These are phyloP conservation scores for Diplocarpon rosae DNA, from an alignment of 2,329 filamentous ascomycete species.

Conservation along the genomic window DNA sequence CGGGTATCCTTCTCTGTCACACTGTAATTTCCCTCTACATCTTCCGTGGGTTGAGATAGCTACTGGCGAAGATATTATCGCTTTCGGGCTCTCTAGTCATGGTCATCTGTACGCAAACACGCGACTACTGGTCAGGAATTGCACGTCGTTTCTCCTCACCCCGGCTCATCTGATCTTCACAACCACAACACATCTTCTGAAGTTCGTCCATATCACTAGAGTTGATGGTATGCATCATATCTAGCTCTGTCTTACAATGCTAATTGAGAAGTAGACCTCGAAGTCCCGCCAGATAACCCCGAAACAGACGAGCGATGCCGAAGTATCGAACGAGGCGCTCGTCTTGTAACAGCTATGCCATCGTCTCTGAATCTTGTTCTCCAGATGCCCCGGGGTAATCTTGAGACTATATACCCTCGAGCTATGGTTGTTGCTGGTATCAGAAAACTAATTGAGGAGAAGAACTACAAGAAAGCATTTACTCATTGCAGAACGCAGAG, in stretches of 20 bases:
- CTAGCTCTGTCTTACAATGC: too few relatives aligned
- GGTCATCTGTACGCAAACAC: constrained; percentile 73
- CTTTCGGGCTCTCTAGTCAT: constrained; percentile 55
- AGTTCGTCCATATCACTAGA: constrained; percentile 74
- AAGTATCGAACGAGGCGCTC: constrained; percentile 80
- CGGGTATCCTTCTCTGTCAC: constrained; percentile 17
- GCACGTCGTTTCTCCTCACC: constrained; percentile 81
- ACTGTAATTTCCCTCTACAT: constrained; percentile 23
- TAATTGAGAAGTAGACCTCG: constrained; percentile 45
- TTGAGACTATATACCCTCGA: constrained; percentile 89
- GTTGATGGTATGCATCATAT: constrained; percentile 43
- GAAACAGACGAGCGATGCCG: constrained; percentile 87
- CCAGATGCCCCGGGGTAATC: constrained; percentile 91
- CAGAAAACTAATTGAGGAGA: constrained; percentile 64
- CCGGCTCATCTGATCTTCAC: constrained; percentile 80
- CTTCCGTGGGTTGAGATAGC: constrained; percentile 27
- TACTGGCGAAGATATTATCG: constrained; percentile 18
- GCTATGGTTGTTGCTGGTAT: constrained; percentile 90
- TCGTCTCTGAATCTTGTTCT: constrained; percentile 76
- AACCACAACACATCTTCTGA: constrained; percentile 83
- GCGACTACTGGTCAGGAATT: constrained; percentile 66
- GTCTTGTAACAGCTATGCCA: constrained; percentile 80
- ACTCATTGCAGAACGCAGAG: constrained; percentile 81
- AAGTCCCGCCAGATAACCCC: constrained; percentile 77
- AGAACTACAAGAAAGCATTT: constrained; percentile 77